Evolutionary conservation across 2,329 filamentous ascomycete species (phyloP).

Genomic region (Hymenoscyphus fraxineus): DNA sequence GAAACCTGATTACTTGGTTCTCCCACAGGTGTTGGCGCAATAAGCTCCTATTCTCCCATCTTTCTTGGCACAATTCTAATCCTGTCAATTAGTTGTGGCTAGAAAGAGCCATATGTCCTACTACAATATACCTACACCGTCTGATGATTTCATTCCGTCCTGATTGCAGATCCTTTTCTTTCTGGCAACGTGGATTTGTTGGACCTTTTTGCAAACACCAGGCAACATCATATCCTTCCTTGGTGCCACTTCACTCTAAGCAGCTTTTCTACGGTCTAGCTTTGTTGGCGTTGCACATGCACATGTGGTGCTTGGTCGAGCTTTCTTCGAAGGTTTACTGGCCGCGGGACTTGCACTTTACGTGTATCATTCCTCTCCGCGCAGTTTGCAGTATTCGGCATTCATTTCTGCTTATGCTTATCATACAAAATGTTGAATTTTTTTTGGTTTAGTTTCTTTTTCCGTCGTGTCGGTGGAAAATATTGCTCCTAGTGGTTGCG

Average conservation of each 20-base stretch:
- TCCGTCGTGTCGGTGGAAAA: not conserved
- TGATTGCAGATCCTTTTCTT: not conserved
- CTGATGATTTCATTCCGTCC: not conserved
- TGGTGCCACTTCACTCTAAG: not conserved
- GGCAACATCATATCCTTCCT: not conserved
- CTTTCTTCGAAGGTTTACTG: not conserved
- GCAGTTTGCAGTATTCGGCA: not conserved
- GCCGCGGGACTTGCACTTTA: not conserved
- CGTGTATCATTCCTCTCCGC: not conserved
- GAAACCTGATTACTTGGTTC: not conserved
- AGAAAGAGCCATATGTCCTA: not conserved
- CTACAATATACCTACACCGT: not conserved
- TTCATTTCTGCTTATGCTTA: not conserved
- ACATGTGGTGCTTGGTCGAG: not conserved
- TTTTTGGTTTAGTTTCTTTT: not conserved
- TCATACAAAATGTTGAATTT: not conserved
- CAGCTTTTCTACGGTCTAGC: not conserved
- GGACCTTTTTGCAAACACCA: not conserved
- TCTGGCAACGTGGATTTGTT: not conserved
- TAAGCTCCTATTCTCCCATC: not conserved
- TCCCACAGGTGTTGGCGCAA: not conserved
- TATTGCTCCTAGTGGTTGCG: not conserved
- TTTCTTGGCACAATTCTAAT: conserved; percentile 2
- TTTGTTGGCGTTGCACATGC: conserved; percentile 3
- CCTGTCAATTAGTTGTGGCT: not conserved